phyloP scores from a whole-genome alignment of 2,329 filamentous ascomycete species.

The Botryotinia globosa region DNA sequence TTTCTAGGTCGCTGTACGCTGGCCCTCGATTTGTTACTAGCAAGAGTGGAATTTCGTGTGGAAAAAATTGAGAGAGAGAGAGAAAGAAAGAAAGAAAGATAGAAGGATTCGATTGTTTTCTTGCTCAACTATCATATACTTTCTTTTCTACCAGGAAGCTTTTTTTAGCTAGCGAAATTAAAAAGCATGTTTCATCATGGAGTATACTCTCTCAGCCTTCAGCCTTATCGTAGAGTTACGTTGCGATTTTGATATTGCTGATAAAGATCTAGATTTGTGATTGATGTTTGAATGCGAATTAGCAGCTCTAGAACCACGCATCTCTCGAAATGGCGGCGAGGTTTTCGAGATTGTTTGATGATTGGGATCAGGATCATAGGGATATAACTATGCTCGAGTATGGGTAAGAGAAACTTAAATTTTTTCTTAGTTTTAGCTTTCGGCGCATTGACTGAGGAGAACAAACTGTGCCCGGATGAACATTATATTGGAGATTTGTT shows the following conservation, averaged over 20 bases:
- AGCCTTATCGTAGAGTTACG: neutral
- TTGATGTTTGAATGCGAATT: neutral
- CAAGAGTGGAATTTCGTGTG: neutral
- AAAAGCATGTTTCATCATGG: neutral
- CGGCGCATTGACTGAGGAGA: neutral
- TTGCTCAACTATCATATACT: neutral
- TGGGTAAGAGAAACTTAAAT: slow-evolving; percentile 1
- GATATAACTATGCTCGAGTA: slow-evolving; percentile 18
- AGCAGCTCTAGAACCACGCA: neutral
- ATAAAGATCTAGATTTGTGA: neutral
- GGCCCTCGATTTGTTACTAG: neutral
- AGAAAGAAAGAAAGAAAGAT: no score
- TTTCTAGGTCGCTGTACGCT: no score
- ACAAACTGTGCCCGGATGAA: neutral
- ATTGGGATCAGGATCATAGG: slow-evolving; percentile 18
- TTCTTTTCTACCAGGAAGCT: neutral
- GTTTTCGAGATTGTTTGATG: slow-evolving; percentile 22
- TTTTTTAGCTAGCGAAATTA: neutral
- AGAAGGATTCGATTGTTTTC: neutral
- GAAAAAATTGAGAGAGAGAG: neutral
- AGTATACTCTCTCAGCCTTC: neutral
- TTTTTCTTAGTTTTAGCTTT: neutral
- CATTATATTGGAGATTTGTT: neutral
- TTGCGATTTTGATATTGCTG: neutral
- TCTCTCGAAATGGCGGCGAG: slow-evolving; percentile 9